Percentiles rank a stretch among this genome's conserved stretches.
These are phyloP conservation scores for Penicillium freii DNA, from an alignment of 2,329 filamentous ascomycete species.

Conservation along the genomic window DNA sequence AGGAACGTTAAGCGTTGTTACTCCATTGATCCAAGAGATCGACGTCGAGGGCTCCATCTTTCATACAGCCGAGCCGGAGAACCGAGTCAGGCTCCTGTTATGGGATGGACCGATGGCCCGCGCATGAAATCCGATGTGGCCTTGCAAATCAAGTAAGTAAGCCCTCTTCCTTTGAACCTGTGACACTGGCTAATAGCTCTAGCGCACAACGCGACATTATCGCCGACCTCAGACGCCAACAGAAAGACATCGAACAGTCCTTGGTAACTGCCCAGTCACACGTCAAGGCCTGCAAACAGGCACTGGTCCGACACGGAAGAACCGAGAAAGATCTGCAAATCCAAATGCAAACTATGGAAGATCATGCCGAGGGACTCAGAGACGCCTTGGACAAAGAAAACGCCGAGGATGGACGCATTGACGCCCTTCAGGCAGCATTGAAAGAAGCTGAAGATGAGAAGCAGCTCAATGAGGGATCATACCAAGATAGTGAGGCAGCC, in stretches of 20 bases:
- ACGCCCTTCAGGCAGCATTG: conserved; percentile 59
- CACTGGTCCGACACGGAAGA: conserved; percentile 51
- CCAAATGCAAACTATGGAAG: conserved; percentile 59
- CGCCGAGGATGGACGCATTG: conserved; percentile 65
- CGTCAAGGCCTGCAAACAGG: conserved; percentile 51
- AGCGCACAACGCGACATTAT: conserved; percentile 50
- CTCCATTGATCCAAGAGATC: conserved; percentile 62
- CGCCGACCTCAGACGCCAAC: conserved; percentile 55
- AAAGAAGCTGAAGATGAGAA: conserved; percentile 54
- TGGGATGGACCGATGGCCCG: conserved; percentile 53
- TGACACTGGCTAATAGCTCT: neutral
- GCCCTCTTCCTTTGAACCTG: neutral
- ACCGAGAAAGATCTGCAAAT: conserved; percentile 52
- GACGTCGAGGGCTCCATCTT: conserved; percentile 61
- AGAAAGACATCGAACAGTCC: conserved; percentile 53
- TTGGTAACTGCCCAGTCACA: conserved; percentile 50
- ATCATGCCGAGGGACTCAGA: conserved; percentile 64
- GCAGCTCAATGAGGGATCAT: conserved; percentile 44
- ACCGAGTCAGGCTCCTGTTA: conserved; percentile 53
- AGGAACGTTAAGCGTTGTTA: conserved; percentile 70
- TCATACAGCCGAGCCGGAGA: conserved; percentile 51
- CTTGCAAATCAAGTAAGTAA: conserved; percentile 58
- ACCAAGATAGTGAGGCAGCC: conserved; percentile 49
- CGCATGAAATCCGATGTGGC: conserved; percentile 80
- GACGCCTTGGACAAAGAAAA: conserved; percentile 59